A percentile compares a stretch with the other conserved stretches of the same genome.
These are phyloP conservation scores for Metarhizium sp. DNA, from an alignment of 2,329 filamentous ascomycete genomes.

Conservation along the genomic window DNA sequence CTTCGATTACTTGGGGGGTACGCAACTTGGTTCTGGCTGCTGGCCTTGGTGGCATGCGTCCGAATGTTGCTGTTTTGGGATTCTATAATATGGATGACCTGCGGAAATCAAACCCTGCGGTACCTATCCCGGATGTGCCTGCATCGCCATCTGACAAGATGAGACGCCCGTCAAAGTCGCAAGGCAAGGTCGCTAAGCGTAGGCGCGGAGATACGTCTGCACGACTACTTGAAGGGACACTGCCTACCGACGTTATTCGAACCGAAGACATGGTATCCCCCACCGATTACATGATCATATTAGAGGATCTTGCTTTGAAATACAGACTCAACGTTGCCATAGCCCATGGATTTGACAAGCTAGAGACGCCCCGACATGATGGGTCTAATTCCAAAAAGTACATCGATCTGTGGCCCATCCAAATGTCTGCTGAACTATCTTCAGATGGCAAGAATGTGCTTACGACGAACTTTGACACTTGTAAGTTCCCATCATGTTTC, in stretches of 20 bases:
- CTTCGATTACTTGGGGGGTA: conserved; percentile 74
- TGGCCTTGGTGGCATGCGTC: conserved; percentile 78
- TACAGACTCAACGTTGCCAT: conserved; percentile 79
- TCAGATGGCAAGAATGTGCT: conserved; percentile 58
- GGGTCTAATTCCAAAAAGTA: conserved; percentile 59
- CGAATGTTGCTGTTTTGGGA: conserved; percentile 75
- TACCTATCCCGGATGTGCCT: conserved; percentile 45
- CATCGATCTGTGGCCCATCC: conserved; percentile 85
- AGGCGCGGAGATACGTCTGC: conserved; percentile 45
- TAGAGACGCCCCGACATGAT: conserved; percentile 60
- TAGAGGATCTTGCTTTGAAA: conserved; percentile 71
- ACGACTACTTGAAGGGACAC: conserved; percentile 43
- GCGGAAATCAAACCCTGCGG: conserved; percentile 45
- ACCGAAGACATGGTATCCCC: conserved; percentile 60
- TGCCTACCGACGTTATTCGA: conserved; percentile 62
- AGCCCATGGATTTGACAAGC: conserved; percentile 67
- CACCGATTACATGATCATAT: conserved; percentile 68
- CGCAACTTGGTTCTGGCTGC: conserved; percentile 75
- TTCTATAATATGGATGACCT: conserved; percentile 76
- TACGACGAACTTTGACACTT: conserved; percentile 88
- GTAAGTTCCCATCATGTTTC: conserved; percentile 33
- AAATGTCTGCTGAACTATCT: conserved; percentile 80
- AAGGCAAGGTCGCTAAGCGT: conserved; percentile 23
- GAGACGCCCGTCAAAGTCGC: conserved; percentile 18
- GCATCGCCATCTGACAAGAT: conserved; percentile 25